Evolutionary conservation across 192 early-diverging fungal genomes (phyloP).

Genomic region (Spinellus fusiger): DNA sequence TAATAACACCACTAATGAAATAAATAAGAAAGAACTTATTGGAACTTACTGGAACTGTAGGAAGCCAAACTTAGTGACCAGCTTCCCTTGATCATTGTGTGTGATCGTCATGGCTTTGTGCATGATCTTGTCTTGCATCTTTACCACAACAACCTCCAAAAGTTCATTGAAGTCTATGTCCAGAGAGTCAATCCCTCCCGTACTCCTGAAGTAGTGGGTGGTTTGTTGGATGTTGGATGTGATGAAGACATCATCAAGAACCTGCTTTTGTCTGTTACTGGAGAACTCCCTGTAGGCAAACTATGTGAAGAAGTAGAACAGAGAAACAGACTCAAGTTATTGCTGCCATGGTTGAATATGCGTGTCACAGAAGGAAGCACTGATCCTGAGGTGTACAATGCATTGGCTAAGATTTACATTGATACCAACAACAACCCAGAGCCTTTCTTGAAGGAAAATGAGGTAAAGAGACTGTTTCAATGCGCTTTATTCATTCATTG

Average conservation of each 20-base stretch:
- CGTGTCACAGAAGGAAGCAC: conserved; percentile 82
- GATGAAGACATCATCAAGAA: conserved; percentile 92
- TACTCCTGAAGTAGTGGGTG: conserved; percentile 93
- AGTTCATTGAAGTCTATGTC: conserved; percentile 99
- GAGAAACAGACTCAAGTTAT: conserved; percentile 93
- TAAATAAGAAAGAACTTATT: background rate
- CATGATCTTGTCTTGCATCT: conserved; percentile 95
- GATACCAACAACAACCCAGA: conserved; percentile 99
- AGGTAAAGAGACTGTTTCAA: too few species aligned
- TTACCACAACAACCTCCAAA: conserved; percentile 89
- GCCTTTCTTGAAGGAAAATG: conserved; percentile 84
- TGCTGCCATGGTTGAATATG: conserved; percentile 91
- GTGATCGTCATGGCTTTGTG: conserved; percentile 95
- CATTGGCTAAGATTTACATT: conserved; percentile 98
- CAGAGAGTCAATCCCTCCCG: conserved; percentile 96
- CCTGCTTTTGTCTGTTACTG: conserved; percentile 79
- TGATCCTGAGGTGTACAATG: conserved; percentile 93
- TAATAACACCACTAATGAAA: background rate
- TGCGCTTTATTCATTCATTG: too few species aligned
- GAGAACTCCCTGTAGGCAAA: conserved; percentile 76
- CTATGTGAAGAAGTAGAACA: conserved; percentile 91
- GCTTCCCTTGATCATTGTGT: conserved; percentile 97
- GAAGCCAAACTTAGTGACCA: conserved; percentile 95
- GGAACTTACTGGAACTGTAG: conserved; percentile 11
- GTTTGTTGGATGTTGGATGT: conserved; percentile 96